phyloP scores from a whole-genome alignment of 2,329 filamentous ascomycete species.

The Boeremia lycopersici region DNA sequence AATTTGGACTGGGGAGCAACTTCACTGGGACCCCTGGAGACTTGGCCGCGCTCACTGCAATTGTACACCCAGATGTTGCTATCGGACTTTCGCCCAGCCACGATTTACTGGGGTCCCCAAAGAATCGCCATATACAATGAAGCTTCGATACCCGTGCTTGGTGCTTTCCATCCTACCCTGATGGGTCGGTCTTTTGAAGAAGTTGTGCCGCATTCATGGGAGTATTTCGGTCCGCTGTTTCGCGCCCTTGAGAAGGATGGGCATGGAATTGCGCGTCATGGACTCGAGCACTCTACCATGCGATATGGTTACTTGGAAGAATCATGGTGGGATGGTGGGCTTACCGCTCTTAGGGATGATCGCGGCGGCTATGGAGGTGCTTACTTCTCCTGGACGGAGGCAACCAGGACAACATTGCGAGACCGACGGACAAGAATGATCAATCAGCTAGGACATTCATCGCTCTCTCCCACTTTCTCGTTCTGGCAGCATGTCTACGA shows the following conservation, averaged over 20 bases:
- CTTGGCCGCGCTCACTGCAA: constrained; percentile 4
- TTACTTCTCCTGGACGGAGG: constrained; percentile 10
- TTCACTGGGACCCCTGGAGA: neutral
- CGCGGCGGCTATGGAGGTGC: constrained; percentile 4
- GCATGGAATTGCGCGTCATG: neutral
- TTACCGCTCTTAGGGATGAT: constrained; percentile 7
- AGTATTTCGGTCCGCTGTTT: neutral
- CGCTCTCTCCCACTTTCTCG: neutral
- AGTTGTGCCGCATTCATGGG: neutral
- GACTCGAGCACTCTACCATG: neutral
- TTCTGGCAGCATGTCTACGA: constrained; percentile 11
- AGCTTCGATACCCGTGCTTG: neutral
- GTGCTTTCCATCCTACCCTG: constrained; percentile 1
- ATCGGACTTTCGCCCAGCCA: constrained; percentile 3
- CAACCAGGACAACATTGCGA: neutral
- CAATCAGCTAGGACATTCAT: neutral
- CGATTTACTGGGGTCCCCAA: constrained; percentile 12
- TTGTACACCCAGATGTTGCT: constrained; percentile 9
- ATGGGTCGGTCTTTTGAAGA: constrained; percentile 4
- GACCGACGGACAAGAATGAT: constrained; percentile 7
- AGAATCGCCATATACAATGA: constrained; percentile 13
- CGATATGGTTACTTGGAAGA: constrained; percentile 10
- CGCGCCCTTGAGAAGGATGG: neutral
- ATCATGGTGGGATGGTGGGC: constrained; percentile 7
- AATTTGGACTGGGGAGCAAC: constrained; percentile 3